Evolutionary conservation across 2,329 filamentous ascomycete genomes (phyloP).

Genomic region (Talaromyces islandicus): DNA sequence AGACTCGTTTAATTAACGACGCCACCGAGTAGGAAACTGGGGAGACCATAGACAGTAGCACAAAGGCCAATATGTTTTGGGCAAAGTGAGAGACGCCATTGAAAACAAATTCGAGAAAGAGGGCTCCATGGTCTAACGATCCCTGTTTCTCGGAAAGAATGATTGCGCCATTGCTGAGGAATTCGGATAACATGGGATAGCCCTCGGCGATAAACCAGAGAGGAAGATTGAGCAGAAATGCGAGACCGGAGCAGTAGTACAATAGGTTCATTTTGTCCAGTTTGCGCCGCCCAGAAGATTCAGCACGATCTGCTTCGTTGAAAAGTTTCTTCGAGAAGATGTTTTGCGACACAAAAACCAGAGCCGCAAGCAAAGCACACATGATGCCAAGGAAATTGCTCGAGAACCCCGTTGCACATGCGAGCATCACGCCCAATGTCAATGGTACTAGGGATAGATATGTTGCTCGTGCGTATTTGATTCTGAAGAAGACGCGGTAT

Average conservation of each 20-base stretch:
- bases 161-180: slow-evolving; percentile 74
- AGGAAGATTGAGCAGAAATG: slow-evolving; percentile 79
- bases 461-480: slow-evolving; percentile 78
- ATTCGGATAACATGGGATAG: slow-evolving; percentile 67
- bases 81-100: slow-evolving; percentile 96
- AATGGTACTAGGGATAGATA: slow-evolving; percentile 87
- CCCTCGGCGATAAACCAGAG: slow-evolving; percentile 95
- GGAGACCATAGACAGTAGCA: slow-evolving; percentile 85
- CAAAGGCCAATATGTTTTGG: slow-evolving; percentile 92
- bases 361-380: slow-evolving; percentile 80
- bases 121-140: slow-evolving; percentile 56
- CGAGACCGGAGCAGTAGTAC: slow-evolving; percentile 92
- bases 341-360: slow-evolving; percentile 96
- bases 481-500: slow-evolving; percentile 82
- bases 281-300: slow-evolving; percentile 67
- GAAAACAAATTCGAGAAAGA: slow-evolving; percentile 83
- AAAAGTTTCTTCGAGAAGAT: slow-evolving; percentile 98
- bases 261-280: slow-evolving; percentile 94
- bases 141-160: slow-evolving; percentile 71
- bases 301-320: slow-evolving; percentile 83
- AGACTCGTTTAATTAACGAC: slow-evolving; percentile 92
- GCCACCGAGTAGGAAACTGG: slow-evolving; percentile 97
- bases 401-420: slow-evolving; percentile 85
- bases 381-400: slow-evolving; percentile 87
- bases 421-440: slow-evolving; percentile 90